Conservation (phyloP, 345 rosid genomes). For the Salix udensis region DNA sequence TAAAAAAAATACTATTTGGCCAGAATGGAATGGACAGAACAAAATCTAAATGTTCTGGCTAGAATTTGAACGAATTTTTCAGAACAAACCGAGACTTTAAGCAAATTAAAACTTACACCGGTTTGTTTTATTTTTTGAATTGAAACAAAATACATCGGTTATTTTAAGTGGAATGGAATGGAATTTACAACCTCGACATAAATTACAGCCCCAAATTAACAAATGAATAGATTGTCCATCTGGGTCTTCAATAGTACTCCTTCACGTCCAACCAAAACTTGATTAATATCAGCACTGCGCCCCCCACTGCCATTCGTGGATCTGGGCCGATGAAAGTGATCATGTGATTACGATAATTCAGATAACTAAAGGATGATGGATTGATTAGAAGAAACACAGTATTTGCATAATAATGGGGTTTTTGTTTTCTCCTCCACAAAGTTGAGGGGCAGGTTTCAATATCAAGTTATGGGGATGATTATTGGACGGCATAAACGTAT, state of each 20-base stretch:
- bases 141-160: too few relatives aligned
- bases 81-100: too few relatives aligned
- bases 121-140: too few relatives aligned
- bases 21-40: too few relatives aligned
- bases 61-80: too few relatives aligned
- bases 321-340: not conserved
- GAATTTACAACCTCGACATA: too few relatives aligned
- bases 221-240: not conserved
- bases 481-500: not conserved
- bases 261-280: not conserved
- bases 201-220: too few relatives aligned
- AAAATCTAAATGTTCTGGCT: too few relatives aligned
- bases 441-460: not conserved
- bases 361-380: not conserved
- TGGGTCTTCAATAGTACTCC: not conserved
- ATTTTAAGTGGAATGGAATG: too few relatives aligned
- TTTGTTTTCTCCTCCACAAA: too few relatives aligned
- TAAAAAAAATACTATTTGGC: too few relatives aligned
- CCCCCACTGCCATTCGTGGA: not conserved
- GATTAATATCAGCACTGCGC: not conserved
- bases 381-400: not conserved
- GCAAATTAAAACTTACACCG: too few relatives aligned
- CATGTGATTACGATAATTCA: not conserved
- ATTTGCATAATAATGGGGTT: not conserved
- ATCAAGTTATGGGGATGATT: not conserved